Percentiles rank a stretch among this genome's conserved stretches.
phyloP scores from a whole-genome alignment of 2,329 filamentous ascomycete genomes.

The Paecilomyces formosus region DNA sequence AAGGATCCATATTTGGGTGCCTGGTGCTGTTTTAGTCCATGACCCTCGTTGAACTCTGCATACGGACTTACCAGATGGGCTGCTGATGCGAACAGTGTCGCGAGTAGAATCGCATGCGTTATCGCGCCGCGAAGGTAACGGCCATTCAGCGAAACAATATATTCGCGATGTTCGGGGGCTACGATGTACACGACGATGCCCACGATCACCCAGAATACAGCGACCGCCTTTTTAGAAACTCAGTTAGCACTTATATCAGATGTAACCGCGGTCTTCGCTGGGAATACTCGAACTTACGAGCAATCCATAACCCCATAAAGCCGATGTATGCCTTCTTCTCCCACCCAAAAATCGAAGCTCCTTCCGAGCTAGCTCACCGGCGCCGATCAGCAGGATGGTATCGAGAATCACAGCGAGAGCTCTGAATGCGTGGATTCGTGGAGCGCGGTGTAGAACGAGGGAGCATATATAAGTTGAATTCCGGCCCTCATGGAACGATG shows the following conservation, averaged over 20 bases:
- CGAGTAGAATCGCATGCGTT: constrained; percentile 26
- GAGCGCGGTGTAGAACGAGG: constrained; percentile 23
- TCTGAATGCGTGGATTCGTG: constrained; percentile 30
- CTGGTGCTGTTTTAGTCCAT: constrained; percentile 17
- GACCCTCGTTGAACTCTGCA: not conserved
- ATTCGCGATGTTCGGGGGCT: constrained; percentile 29
- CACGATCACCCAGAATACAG: constrained; percentile 27
- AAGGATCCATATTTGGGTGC: constrained; percentile 31
- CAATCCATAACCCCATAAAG: constrained; percentile 21
- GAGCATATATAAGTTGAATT: constrained; percentile 46
- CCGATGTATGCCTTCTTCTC: constrained; percentile 15
- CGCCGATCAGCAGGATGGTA: constrained; percentile 29
- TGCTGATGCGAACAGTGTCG: constrained; percentile 26
- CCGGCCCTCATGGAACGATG: constrained; percentile 26
- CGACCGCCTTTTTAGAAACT: constrained; percentile 19
- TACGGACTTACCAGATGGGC: constrained; percentile 31
- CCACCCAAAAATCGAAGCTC: constrained; percentile 12
- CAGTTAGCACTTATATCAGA: not conserved
- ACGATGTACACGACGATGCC: constrained; percentile 26
- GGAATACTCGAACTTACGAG: constrained; percentile 16
- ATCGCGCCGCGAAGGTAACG: constrained; percentile 32
- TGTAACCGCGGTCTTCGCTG: not conserved
- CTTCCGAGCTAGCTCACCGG: constrained; percentile 20
- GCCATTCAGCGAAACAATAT: constrained; percentile 29
- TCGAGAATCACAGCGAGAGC: constrained; percentile 34